phyloP scores from a whole-genome alignment of 441 rosid genomes.

The Theobroma grandiflorum region DNA sequence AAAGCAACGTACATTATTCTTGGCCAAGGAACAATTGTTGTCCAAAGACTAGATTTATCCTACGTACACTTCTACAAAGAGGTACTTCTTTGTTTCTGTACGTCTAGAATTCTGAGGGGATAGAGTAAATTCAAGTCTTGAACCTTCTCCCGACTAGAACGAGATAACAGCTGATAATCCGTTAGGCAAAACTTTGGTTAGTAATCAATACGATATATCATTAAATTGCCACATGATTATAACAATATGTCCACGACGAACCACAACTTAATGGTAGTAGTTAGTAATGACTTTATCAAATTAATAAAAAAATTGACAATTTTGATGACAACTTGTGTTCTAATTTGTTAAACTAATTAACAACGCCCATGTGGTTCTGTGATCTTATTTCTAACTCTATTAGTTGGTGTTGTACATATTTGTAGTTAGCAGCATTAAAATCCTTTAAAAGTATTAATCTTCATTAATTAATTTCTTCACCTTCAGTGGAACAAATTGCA shows the following conservation, averaged over 20 bases:
- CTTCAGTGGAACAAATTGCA: not conserved
- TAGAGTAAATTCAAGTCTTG: not conserved
- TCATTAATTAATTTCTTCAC: not conserved
- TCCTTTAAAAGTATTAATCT: slow-evolving; percentile 5
- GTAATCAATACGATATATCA: no score
- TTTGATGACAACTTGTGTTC: not conserved
- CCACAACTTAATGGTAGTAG: not conserved
- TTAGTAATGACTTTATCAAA: not conserved
- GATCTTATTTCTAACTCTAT: not conserved
- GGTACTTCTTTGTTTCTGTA: no score
- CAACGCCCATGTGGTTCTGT: not conserved
- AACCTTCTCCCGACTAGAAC: not conserved
- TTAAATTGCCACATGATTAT: no score
- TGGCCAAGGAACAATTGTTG: not conserved
- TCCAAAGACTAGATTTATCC: not conserved
- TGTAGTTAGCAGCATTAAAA: not conserved
- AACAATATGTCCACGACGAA: no score
- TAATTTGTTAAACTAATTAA: not conserved
- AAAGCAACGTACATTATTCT: not conserved
- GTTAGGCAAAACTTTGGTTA: not conserved
- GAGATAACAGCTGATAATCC: not conserved
- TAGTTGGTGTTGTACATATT: not conserved
- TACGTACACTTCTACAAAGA: no score
- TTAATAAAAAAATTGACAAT: not conserved
- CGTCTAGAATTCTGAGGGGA: not conserved